Percentiles rank a stretch among this genome's conserved stretches.
Conservation (phyloP, 1,284 basidiomycete species). For the Takashimella koratensis region DNA sequence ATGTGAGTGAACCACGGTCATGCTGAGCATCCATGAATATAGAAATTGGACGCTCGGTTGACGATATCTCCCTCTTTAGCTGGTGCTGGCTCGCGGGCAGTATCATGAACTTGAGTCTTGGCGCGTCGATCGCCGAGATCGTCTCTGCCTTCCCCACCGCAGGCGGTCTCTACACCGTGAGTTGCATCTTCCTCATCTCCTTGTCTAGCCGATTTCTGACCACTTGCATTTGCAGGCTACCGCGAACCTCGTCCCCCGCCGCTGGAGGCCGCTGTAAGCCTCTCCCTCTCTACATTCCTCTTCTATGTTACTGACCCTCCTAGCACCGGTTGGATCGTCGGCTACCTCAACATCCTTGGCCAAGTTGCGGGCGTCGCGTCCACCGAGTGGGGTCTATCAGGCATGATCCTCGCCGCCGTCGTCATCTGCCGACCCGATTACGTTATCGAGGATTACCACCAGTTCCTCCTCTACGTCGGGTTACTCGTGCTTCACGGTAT, state of each 20-base stretch:
- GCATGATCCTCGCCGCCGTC: conserved; percentile 68
- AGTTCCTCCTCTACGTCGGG: conserved; percentile 69
- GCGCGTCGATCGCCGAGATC: conserved; percentile 38
- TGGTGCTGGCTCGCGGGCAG: conserved; percentile 43
- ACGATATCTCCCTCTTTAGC: too few relatives aligned
- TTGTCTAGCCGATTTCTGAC: too few relatives aligned
- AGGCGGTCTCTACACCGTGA: conserved; percentile 39
- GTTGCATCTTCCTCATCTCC: neutral
- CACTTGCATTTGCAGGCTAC: conserved; percentile 1
- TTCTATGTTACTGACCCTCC: too few relatives aligned
- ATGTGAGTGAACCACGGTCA: conserved; percentile 18
- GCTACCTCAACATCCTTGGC: conserved; percentile 83
- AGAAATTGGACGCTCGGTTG: neutral
- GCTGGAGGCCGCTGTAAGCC: neutral
- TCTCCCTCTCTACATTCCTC: neutral
- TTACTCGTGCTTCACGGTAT: conserved; percentile 70
- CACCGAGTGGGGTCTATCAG: conserved; percentile 76
- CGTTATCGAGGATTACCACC: conserved; percentile 53
- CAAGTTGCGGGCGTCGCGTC: conserved; percentile 38
- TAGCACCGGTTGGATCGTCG: conserved; percentile 59
- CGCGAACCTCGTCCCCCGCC: conserved; percentile 2
- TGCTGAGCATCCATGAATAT: neutral
- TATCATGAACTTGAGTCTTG: conserved; percentile 33
- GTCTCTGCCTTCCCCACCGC: conserved; percentile 43
- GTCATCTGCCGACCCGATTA: conserved; percentile 32